Evolutionary conservation across 2,329 filamentous ascomycete species (phyloP).

Genomic region (Colletotrichum graminicola): DNA sequence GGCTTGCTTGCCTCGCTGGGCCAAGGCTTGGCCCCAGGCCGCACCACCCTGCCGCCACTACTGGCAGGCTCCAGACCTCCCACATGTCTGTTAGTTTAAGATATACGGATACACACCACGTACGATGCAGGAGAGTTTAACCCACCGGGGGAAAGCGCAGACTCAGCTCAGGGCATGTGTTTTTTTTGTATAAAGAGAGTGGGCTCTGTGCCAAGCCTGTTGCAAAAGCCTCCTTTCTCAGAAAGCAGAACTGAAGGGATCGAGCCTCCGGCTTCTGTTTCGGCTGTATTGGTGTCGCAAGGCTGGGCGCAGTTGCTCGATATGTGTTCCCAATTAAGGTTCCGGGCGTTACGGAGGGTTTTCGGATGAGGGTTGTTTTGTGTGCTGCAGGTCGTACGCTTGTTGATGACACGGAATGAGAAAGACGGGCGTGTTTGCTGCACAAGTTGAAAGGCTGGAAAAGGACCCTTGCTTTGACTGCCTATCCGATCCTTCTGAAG

Average conservation of each 20-base stretch:
- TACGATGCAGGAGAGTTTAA: conserved; percentile 3
- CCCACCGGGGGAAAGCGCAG: background rate
- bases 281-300: conserved; percentile 34
- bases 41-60: background rate
- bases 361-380: conserved; percentile 37
- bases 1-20: background rate
- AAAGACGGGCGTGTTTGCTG: background rate
- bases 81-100: background rate
- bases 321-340: conserved; percentile 27
- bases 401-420: conserved; percentile 29
- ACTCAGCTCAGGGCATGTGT: conserved; percentile 20
- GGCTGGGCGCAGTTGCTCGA: conserved; percentile 16
- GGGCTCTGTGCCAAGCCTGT: conserved; percentile 28
- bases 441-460: background rate
- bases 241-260: conserved; percentile 9
- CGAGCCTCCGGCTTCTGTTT: conserved; percentile 26
- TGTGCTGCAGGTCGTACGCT: conserved; percentile 40
- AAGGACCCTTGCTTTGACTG: conserved; percentile 28
- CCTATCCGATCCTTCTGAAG: background rate
- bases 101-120: background rate
- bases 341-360: conserved; percentile 25
- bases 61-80: conserved; percentile 7
- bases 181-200: background rate
- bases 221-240: background rate
- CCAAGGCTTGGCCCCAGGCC: background rate